Evolutionary conservation across 257 asterid genomes (phyloP), one percentile per base, ranked within the genome.

Genomic region (Lithospermum erythrorhizon): DNA sequence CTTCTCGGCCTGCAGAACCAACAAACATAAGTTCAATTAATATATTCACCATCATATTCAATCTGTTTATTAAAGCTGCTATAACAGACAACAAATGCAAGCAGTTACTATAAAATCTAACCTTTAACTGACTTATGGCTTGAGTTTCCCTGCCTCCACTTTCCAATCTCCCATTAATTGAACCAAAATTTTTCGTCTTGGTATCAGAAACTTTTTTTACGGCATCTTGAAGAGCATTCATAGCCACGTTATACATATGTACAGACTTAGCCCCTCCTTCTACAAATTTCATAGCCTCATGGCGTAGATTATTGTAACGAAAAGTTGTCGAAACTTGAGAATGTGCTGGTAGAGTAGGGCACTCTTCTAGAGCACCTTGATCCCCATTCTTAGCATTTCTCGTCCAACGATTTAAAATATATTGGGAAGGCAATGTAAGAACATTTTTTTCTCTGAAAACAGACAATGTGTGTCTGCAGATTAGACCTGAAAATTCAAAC

Each of bases 181-280:
- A 65, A 57, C 68, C 78, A 27, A 70, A 25, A 22, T 15, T 70
- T 76, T 72, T 87, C 76, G 65, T 81, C 81, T 85, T 87, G 37
- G 70, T 76, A 69, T 80, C 72, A 66, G 86, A 73, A 61, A 90
- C 95, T 59, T 70, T 75, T 63, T 67, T 81, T 11, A 78, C 73
- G 63, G 97, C 97, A 76, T 83, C 94, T 57, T 75, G 84, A 30
- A 90, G 81, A 69, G 94, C 94, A 70, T 58, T 71, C 84, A 76
- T 70, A 0, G 97, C 96, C 66, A 85, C 85, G 74, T 81, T 80
- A 70, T 87, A 90, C 68, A 71, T 70, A 58, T 78, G 84, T 65
- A 90, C 80, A 57, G 96, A 90, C 65, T 84, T 84, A 0, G 96
- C 93, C 61, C 97, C 97, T 83, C 85, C 95, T 68, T 90, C 96